Evolutionary conservation across 2,329 filamentous ascomycete genomes (phyloP), one percentile per base, ranked within the genome.

Genomic region (Ophiostoma tasmaniense): DNA sequence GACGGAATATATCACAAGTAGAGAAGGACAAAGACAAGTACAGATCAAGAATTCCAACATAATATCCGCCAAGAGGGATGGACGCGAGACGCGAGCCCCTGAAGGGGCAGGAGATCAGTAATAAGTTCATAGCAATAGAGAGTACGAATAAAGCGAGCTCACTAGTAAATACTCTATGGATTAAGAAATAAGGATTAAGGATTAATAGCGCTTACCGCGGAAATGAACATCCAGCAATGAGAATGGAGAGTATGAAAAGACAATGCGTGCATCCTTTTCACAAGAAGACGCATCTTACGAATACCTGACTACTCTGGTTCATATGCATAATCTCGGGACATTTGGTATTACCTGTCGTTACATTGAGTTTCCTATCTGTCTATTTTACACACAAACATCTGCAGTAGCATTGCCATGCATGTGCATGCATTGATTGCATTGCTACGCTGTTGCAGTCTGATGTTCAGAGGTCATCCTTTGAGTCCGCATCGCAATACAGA

Each of bases 21-120:
- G n/a, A 52, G 45, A 52, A 20, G 45, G 45, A n/a, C 45, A 52
- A n/a, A 52, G 17, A 39, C 17, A 45, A 45, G 4, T 45, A 45
- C 50, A 52, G 6, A n/a, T n/a, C n/a, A 11, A 13, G 13, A 25
- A 55, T 25, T 25, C 10, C 6, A 55, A 25, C 50, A 10, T n/a
- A 20, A 61, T 30, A 61, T 17, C 55, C 55, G 55, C 55, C 55
- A 61, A 61, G 55, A 59, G 14, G 52, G 52, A 28, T 61, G 55
- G 55, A 33, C 25, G 55, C 55, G 55, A 61, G 55, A 61, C 55
- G 55, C 55, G 55, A 61, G 55, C 55, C 55, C 55, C 55, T 61
- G 55, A 28, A 61, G 55, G 55, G 55, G 52, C 22, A 55, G 50
- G 50, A 55, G 50, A 55, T 55, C 50, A 25, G 50, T 33, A 50